phyloP scores from a whole-genome alignment of 2,329 filamentous ascomycete species.

The Xylariales sp. region DNA sequence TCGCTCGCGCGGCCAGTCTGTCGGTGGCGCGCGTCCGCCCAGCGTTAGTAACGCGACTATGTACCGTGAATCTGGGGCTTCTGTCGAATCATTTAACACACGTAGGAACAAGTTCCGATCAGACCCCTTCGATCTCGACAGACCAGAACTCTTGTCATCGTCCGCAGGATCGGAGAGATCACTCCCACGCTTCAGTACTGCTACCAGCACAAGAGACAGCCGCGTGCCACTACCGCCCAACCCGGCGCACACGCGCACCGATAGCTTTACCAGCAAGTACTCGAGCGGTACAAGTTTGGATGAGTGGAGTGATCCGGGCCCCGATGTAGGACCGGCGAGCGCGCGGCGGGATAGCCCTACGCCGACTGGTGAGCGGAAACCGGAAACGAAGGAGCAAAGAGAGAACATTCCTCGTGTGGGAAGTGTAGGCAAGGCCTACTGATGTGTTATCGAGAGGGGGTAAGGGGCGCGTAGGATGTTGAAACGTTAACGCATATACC shows the following conservation, averaged over 20 bases:
- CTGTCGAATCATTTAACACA: constrained; percentile 36
- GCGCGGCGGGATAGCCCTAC: constrained; percentile 25
- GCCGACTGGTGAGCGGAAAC: constrained; percentile 14
- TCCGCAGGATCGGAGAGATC: constrained; percentile 24
- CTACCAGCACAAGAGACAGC: constrained; percentile 15
- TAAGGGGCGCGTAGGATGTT: neutral
- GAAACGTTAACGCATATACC: neutral
- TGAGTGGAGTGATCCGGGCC: constrained; percentile 50
- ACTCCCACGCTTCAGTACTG: constrained; percentile 13
- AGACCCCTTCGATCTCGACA: constrained; percentile 62
- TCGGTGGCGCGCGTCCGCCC: constrained; percentile 24
- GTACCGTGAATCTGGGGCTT: constrained; percentile 40
- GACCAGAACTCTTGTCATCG: constrained; percentile 38
- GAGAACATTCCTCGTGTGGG: no score
- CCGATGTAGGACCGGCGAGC: constrained; percentile 43
- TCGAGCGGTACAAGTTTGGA: constrained; percentile 44
- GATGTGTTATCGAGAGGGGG: neutral
- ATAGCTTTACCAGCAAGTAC: constrained; percentile 39
- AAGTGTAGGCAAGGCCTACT: constrained; percentile 29
- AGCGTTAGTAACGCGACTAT: constrained; percentile 28
- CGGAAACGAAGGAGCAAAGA: no score
- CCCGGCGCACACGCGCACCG: constrained; percentile 28
- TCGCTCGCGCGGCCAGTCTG: constrained; percentile 44
- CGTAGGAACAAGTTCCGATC: constrained; percentile 55
- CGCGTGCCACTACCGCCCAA: constrained; percentile 23